A percentile compares a stretch with the other conserved stretches of the same genome.
Evolutionary conservation across 805 yeast genomes (phyloP).

Genomic region (Ogataea allantospora): DNA sequence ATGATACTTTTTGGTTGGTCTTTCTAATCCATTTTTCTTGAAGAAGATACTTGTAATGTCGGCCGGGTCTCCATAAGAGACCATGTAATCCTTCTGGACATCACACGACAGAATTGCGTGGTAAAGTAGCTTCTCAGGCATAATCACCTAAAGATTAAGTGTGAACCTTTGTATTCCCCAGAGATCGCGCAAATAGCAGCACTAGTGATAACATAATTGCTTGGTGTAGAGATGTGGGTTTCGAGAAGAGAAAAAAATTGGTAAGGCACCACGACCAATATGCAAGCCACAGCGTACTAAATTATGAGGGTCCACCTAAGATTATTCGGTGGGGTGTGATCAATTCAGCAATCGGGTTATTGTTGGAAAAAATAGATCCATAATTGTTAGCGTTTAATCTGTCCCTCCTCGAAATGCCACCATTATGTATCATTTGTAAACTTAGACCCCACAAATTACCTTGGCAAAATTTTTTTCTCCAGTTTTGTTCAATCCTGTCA

Average conservation of each 20-base stretch:
- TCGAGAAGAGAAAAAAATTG: neutral
- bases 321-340: too few species aligned
- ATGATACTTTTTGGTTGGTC: constrained; percentile 15
- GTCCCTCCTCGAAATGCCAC: too few species aligned
- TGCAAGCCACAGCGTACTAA: neutral
- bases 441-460: neutral
- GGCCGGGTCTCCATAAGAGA: constrained; percentile 8
- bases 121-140: neutral
- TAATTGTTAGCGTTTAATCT: too few species aligned
- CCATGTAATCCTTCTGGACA: constrained; percentile 1
- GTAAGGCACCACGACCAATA: neutral
- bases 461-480: neutral
- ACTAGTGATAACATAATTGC: neutral
- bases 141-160: neutral
- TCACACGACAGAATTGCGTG: constrained; percentile 14
- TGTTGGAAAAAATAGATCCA: too few species aligned
- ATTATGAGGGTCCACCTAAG: too few species aligned
- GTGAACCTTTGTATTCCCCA: neutral
- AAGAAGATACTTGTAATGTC: constrained; percentile 11
- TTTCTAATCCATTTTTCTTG: constrained; percentile 9
- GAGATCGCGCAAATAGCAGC: neutral
- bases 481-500: neutral
- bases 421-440: too few species aligned
- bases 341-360: too few species aligned
- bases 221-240: neutral